phyloP scores from a whole-genome alignment of 176 grass and related monocot species.

The Lolium multiflorum region DNA sequence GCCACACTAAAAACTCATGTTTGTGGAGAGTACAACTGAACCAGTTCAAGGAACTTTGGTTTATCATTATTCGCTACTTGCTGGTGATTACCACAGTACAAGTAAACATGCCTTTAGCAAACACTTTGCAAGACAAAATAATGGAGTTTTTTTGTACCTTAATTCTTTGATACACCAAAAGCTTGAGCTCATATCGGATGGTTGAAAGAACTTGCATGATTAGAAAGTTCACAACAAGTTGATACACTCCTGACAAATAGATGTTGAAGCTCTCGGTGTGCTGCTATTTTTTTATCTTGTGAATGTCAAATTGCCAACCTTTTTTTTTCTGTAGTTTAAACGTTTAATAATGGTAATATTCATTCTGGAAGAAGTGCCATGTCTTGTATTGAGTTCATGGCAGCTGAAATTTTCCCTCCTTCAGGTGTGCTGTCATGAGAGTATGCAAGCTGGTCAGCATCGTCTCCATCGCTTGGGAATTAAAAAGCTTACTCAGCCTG shows the following conservation, averaged over 20 bases:
- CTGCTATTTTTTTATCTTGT: not conserved
- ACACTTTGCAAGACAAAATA: not conserved
- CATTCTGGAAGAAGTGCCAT: not conserved
- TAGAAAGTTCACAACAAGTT: not conserved
- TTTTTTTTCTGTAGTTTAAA: constrained; percentile 19
- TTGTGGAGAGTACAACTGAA: too few relatives aligned
- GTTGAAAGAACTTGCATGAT: not conserved
- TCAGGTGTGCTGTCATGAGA: constrained; percentile 97
- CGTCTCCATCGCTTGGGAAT: constrained; percentile 92
- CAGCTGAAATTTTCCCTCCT: constrained; percentile 9
- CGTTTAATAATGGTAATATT: constrained; percentile 11
- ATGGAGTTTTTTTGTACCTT: constrained; percentile 8
- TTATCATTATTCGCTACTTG: too few relatives aligned
- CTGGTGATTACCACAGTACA: not conserved
- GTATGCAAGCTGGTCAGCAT: constrained; percentile 88
- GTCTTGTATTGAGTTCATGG: constrained; percentile 29
- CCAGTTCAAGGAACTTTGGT: too few relatives aligned
- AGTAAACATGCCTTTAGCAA: not conserved
- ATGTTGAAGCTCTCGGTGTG: not conserved
- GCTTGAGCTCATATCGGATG: not conserved
- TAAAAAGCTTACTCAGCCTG: constrained; percentile 66
- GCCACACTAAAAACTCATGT: not conserved
- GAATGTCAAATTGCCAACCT: not conserved
- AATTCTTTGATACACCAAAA: not conserved
- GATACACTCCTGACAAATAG: not conserved